Conservation (phyloP, 768 basidiomycete genomes). For the Pisolithus albus region DNA sequence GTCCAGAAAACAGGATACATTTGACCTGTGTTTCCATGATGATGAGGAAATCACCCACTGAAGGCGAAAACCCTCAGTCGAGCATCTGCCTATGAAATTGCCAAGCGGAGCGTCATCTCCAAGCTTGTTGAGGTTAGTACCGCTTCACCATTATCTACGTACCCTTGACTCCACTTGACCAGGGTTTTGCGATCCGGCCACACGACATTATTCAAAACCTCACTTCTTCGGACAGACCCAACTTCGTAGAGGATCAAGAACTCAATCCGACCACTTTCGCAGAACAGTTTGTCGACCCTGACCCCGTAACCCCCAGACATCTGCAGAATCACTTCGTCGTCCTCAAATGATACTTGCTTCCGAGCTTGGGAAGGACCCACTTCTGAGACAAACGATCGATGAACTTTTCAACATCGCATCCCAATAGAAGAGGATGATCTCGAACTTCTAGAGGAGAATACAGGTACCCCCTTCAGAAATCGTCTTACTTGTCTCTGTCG, state of each 20-base stretch:
- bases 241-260: constrained; percentile 78
- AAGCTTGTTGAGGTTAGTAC: constrained; percentile 71
- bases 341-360: constrained; percentile 82
- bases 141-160: neutral
- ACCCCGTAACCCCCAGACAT: constrained; percentile 46
- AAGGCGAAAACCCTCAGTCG: constrained; percentile 81
- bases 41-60: constrained; percentile 49
- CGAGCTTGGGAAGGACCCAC: constrained; percentile 89
- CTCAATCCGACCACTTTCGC: constrained; percentile 74
- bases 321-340: constrained; percentile 63
- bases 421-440: too few species aligned
- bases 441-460: too few species aligned
- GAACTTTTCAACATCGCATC: constrained; percentile 63
- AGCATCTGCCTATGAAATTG: constrained; percentile 74
- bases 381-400: constrained; percentile 73
- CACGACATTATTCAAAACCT: constrained; percentile 85
- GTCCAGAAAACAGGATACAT: constrained; percentile 55
- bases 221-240: constrained; percentile 47
- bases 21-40: constrained; percentile 64
- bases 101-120: constrained; percentile 71
- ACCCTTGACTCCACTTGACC: constrained; percentile 1
- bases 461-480: too few species aligned
- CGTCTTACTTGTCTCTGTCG: too few species aligned
- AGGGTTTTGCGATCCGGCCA: constrained; percentile 83
- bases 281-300: constrained; percentile 76